Evolutionary conservation across 1,139 yeast genomes (phyloP).

Genomic region (Pichia sp.): DNA sequence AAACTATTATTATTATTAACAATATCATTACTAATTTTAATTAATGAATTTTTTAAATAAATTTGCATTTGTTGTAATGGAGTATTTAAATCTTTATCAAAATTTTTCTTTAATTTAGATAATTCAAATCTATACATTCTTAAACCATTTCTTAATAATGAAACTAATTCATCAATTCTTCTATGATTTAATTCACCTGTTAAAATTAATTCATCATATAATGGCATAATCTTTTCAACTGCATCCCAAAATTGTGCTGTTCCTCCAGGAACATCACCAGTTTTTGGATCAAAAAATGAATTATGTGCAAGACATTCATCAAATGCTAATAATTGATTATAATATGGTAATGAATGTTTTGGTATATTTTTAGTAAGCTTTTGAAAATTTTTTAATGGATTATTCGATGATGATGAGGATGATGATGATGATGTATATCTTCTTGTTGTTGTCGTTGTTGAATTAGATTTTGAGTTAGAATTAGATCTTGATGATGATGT

Average conservation of each 20-base stretch:
- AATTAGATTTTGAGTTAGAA: not conserved
- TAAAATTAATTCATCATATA: conserved; percentile 38
- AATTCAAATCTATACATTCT: conserved; percentile 44
- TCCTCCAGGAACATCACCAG: conserved; percentile 26
- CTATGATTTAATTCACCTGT: conserved; percentile 39
- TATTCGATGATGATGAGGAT: not conserved
- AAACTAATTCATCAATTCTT: conserved; percentile 38
- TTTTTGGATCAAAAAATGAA: conserved; percentile 28
- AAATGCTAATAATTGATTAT: conserved; percentile 33
- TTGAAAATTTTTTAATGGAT: not conserved
- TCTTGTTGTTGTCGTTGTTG: not conserved
- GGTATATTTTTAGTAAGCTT: conserved; percentile 20
- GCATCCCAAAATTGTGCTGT: conserved; percentile 39
- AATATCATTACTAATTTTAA: conserved; percentile 42
- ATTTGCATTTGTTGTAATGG: conserved; percentile 41
- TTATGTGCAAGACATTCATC: conserved; percentile 42
- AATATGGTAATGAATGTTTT: conserved; percentile 22
- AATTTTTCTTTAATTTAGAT: conserved; percentile 41
- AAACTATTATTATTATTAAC: conserved; percentile 18
- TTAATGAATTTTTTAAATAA: conserved; percentile 36
- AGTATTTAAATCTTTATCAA: conserved; percentile 45
- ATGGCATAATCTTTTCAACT: conserved; percentile 39
- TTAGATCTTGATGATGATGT: not conserved
- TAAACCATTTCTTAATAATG: conserved; percentile 43
- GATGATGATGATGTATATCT: too few species aligned